Percentiles rank a stretch among this genome's conserved stretches.
Evolutionary conservation across 495 filamentous ascomycete genomes (phyloP).

Genomic region (Xylaria flabelliformis): DNA sequence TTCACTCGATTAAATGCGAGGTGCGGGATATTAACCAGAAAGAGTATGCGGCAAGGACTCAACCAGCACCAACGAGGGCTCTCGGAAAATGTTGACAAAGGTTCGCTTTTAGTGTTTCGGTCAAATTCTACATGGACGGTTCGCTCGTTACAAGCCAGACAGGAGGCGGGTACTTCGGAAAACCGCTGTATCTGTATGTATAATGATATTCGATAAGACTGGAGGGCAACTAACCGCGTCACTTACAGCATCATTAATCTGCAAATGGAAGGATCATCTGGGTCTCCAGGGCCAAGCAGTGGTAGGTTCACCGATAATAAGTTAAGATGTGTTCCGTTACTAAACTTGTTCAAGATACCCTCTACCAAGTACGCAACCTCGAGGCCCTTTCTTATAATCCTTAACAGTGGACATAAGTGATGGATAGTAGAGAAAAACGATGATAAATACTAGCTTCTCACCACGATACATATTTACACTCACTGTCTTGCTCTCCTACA

Average conservation of each 20-base stretch:
- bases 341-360: constrained; percentile 41
- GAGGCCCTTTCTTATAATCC: constrained; percentile 49
- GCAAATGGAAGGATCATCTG: constrained; percentile 59
- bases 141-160: constrained; percentile 56
- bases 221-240: background rate
- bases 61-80: no score
- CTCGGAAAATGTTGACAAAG: background rate
- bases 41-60: constrained; percentile 38
- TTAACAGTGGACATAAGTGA: constrained; percentile 17
- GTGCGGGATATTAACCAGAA: constrained; percentile 59
- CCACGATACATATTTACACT: background rate
- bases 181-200: constrained; percentile 56
- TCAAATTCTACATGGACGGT: constrained; percentile 63
- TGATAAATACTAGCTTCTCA: background rate
- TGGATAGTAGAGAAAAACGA: background rate
- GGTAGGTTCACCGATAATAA: constrained; percentile 39
- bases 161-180: constrained; percentile 56
- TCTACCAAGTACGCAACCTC: constrained; percentile 50
- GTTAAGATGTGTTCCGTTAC: constrained; percentile 1
- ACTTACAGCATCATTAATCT: constrained; percentile 51
- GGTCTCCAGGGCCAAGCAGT: constrained; percentile 51
- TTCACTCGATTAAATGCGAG: constrained; percentile 59
- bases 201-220: background rate
- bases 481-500: background rate
- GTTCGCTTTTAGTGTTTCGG: constrained; percentile 40